Evolutionary conservation across 192 early-diverging fungal species (phyloP), one percentile per base, ranked within the genome.

Genomic region (Backusella circina): DNA sequence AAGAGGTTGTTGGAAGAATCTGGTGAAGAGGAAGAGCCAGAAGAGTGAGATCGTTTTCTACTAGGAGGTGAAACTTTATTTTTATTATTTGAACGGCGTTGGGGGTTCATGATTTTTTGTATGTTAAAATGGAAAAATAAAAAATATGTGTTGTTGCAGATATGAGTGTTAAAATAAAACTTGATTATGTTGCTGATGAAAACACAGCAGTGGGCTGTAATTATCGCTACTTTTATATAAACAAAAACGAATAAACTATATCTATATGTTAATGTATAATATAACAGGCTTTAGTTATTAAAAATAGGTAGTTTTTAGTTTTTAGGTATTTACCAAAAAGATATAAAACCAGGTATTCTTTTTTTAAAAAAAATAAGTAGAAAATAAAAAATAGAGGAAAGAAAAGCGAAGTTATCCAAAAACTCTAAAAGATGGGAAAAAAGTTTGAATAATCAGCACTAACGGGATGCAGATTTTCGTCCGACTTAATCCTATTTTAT

Each of bases 1-100:
- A 69, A 75, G 3, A 75, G 13, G 21, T 30, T 69, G 15, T 57
- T 61, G 21, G 44, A 16, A 8, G 74, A 67, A 1, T 44, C 67
- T 32, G 28, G 32, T 8, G 73, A 64, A 64, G 71, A 64, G 1
- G 71, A 61, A n/a, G 71, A 73, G 7, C 4, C 50, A 23, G 73
- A 74, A 21, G 73, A 74, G 61, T 44, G 54, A 36, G 73, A 65
- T 44, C 73, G 61, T 65, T 74, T 74, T 41, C 61, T 74, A 15
- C 10, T 61, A 30, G 54, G 23, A 18, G 70, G 6, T 31, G 23
- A 50, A 31, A 64, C 51, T n/a, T 54, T 54, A 10, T 54, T 54
- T 54, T 54, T 54, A 8, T 23, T 54, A 54, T 54, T 54, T 54
- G 51, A 54, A 23, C 51, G 51, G 51, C 51, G 51, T 54, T 54